Evolutionary conservation across 768 basidiomycete genomes (phyloP).

Genomic region (Boletus huronensis): DNA sequence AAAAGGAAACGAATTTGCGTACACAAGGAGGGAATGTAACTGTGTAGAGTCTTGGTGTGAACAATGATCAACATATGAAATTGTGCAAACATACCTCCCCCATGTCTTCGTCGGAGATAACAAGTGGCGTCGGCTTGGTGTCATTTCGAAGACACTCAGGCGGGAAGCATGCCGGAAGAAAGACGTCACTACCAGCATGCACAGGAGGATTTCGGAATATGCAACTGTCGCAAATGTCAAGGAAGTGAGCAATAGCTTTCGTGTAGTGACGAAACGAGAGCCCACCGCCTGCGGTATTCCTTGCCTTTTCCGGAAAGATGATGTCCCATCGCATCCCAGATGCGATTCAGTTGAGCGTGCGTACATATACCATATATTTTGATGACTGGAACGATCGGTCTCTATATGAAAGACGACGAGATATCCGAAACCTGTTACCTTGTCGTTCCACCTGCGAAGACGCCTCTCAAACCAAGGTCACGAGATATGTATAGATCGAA

Average conservation of each 20-base stretch:
- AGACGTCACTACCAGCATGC: slow-evolving; percentile 40
- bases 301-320: slow-evolving; percentile 43
- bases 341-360: slow-evolving; percentile 43
- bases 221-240: slow-evolving; percentile 35
- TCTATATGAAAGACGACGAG: neutral
- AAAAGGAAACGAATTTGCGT: slow-evolving; percentile 17
- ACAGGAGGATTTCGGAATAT: slow-evolving; percentile 36
- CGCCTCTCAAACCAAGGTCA: neutral
- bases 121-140: slow-evolving; percentile 21
- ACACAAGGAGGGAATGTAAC: slow-evolving; percentile 63
- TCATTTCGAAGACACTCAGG: slow-evolving; percentile 28
- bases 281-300: slow-evolving; percentile 52
- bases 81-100: slow-evolving; percentile 38
- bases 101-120: slow-evolving; percentile 42
- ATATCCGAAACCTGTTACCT: slow-evolving; percentile 25
- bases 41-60: slow-evolving; percentile 22
- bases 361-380: slow-evolving; percentile 51
- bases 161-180: slow-evolving; percentile 52
- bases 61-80: neutral
- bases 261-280: neutral
- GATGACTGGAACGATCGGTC: slow-evolving; percentile 33
- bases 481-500: neutral
- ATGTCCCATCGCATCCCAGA: slow-evolving; percentile 46
- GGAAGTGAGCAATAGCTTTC: neutral
- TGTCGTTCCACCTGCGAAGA: slow-evolving; percentile 36